Evolutionary conservation across 2,329 filamentous ascomycete species (phyloP).

Genomic region (Apiospora arundinis): DNA sequence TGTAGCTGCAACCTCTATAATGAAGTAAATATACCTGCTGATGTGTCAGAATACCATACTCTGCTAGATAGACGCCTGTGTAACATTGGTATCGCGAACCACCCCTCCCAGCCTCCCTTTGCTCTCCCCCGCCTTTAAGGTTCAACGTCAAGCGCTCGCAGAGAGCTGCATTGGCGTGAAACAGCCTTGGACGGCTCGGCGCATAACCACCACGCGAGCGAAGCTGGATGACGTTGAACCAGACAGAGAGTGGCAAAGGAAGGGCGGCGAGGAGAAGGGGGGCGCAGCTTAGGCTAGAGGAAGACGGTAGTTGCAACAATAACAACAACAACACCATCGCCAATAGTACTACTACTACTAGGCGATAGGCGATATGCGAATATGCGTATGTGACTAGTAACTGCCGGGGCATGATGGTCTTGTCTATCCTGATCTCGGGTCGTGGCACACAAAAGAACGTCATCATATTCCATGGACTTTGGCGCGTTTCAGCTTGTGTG

Average conservation of each 20-base stretch:
- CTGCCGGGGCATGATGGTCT: background rate
- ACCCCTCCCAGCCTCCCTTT: background rate
- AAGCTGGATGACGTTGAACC: background rate
- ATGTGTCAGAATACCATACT: background rate
- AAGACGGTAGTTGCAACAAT: background rate
- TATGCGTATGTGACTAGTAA: background rate
- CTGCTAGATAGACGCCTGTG: background rate
- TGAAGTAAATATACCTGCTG: background rate
- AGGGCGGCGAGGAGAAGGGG: background rate
- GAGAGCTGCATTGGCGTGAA: slow-evolving; percentile 12
- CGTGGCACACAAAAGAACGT: slow-evolving; percentile 11
- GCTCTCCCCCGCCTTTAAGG: background rate
- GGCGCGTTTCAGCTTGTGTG: slow-evolving; percentile 15
- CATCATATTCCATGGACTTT: background rate
- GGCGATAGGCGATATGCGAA: background rate
- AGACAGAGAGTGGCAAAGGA: background rate
- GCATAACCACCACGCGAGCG: slow-evolving; percentile 2
- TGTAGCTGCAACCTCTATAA: background rate
- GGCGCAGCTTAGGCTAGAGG: background rate
- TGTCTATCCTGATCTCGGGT: background rate
- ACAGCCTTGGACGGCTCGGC: background rate
- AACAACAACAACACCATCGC: too few relatives aligned
- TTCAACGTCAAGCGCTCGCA: background rate
- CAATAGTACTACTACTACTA: too few relatives aligned
- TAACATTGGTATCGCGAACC: background rate